Evolutionary conservation across 2,329 filamentous ascomycete species (phyloP), one percentile per base, ranked within the genome.

Genomic region (Rutstroemia sp.): DNA sequence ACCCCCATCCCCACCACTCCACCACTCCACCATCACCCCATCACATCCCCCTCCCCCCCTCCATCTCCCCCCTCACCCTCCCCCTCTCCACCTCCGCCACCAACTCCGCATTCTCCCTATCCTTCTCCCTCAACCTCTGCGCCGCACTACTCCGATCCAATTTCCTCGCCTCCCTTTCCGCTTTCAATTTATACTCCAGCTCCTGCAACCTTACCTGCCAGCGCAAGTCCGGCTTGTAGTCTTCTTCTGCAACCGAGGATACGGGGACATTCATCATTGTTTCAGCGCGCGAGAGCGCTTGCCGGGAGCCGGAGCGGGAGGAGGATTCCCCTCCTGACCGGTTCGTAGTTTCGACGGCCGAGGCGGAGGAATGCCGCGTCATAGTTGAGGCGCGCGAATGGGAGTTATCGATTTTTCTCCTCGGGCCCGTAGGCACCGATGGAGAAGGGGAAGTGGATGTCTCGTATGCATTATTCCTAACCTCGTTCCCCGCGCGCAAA

Each of bases 141-240:
- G 89, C 77, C 27, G 92, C 92, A 23, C 90, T 91, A 48, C 81
- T 87, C 3, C 94, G 83, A 72, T 99, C 94, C 57, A 95, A 76
- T 53, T 95, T 76, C 46, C 94, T 77, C 1, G 86, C 91, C 71
- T 97, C 94, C 14, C 94, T 77, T 73, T 99, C 94, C 47, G 88
- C 85, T 71, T 96, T 95, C 17, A 99, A 77, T 64, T 95, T 83
- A 62, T 86, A 81, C 75, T 99, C 94, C 63, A 97, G 76, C 68
- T 97, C 92, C 57, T 89, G 84, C 36, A 97, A 77, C 6, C 94
- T 77, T 61, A 95, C 82, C 61, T 95, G 84, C 89, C 90, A 96
- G 63, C 87, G 83, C 62, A 65, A 51, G 56, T 69, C 67, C 7
- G 88, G 86, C 64, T 92, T 87, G 6, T 55, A 55, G 40, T 76